Percentiles rank a stretch among this genome's conserved stretches.
phyloP scores from a whole-genome alignment of 306 rosid species.

The Delonix regia region DNA sequence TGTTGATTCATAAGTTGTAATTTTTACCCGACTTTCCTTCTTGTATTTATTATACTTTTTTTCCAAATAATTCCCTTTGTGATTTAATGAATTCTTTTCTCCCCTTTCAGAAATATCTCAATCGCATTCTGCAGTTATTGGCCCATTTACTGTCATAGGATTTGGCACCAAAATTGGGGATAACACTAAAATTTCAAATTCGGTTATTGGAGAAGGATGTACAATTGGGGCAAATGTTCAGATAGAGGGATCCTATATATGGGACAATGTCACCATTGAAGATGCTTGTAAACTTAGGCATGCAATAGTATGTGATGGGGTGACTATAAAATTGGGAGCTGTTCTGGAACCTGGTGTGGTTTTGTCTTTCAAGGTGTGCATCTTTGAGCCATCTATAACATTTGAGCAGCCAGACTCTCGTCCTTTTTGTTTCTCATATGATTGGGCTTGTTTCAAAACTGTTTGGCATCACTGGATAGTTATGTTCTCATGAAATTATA shows the following conservation, averaged over 20 bases:
- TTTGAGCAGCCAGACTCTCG: conserved; percentile 22
- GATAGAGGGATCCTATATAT: conserved; percentile 88
- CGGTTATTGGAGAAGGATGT: conserved; percentile 89
- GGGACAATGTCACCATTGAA: conserved; percentile 84
- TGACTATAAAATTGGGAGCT: conserved; percentile 72
- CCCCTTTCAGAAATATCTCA: conserved; percentile 67
- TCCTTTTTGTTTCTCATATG: conserved; percentile 25
- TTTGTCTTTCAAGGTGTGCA: conserved; percentile 86
- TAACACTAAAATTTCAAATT: conserved; percentile 65
- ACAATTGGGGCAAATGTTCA: conserved; percentile 78
- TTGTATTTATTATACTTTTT: neutral
- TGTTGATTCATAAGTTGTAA: neutral
- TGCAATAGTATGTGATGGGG: conserved; percentile 95
- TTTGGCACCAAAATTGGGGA: conserved; percentile 80
- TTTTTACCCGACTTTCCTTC: neutral
- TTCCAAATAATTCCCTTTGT: neutral
- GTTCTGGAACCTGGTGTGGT: conserved; percentile 84
- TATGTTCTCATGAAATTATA: conserved; percentile 6
- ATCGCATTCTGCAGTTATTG: conserved; percentile 81
- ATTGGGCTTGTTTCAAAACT: conserved; percentile 25
- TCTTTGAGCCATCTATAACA: conserved; percentile 4
- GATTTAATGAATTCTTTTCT: conserved; percentile 37
- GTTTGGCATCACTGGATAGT: neutral
- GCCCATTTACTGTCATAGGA: conserved; percentile 87
- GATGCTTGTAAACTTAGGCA: conserved; percentile 87